Evolutionary conservation across 164 flowering plant genomes (phyloP), one percentile per base, ranked within the genome.

Genomic region (Aristolochia fimbriata): DNA sequence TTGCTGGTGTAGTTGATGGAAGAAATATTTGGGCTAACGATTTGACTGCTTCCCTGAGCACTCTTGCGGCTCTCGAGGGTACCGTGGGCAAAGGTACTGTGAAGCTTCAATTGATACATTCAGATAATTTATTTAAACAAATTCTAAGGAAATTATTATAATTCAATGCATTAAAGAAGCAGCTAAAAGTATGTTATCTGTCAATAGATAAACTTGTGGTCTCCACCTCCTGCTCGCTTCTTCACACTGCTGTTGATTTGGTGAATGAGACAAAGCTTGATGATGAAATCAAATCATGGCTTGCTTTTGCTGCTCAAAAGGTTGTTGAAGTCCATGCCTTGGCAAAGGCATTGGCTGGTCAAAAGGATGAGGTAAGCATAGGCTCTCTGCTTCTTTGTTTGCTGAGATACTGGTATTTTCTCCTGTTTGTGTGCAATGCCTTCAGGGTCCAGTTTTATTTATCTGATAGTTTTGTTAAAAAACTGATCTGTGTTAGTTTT

Each of bases 241-340:
- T 69, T 51, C 76, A 73, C 61, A 73, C 76, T 59, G 73, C 76
- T 51, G 73, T 70, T 47, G 76, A 73, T 66, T 60, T 73, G 45
- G 62, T 63, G 20, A 70, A 73, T 55, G 76, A 73, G 55, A 65
- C 76, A 55, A 73, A 73, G 65, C 57, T 66, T 59, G 76, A 63
- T 57, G 10, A 47, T 37, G 76, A 73, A 61, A 70, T 70, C 50
- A 73, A 70, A 53, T 73, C 73, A 9, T 73, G 76, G 76, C 62
- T 73, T 24, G 76, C 76, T n/a, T 73, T 73, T 52, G 70, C 76
- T 56, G 70, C 76, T 47, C 76, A 70, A 54, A 73, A 73, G 48
- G 48, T 73, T 24, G 68, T 66, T 46, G 73, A 73, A 50, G 76
- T 73, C 47, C 69, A 68, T 65, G 76, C 76, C 31, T 62, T 72